Percentiles rank a stretch among this genome's conserved stretches.
Conservation (phyloP, 2,329 filamentous ascomycete species). For the Fusarium abutilonis region DNA sequence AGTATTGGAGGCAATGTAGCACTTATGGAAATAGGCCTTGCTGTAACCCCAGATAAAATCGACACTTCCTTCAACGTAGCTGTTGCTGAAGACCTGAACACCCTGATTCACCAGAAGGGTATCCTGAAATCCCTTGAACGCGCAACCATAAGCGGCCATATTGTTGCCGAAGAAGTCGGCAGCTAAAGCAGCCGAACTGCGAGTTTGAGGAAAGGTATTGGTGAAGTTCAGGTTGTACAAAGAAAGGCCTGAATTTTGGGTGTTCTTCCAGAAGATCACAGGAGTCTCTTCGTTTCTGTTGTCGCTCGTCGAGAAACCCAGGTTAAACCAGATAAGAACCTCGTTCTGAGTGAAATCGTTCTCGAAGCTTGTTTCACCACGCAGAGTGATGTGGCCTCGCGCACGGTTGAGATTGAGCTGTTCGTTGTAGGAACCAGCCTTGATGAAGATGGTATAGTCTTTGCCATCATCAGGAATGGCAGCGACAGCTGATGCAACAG, state of each 20-base stretch:
- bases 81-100: slow-evolving; percentile 58
- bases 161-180: slow-evolving; percentile 49
- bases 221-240: slow-evolving; percentile 69
- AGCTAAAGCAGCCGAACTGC: slow-evolving; percentile 55
- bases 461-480: slow-evolving; percentile 49
- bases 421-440: slow-evolving; percentile 41
- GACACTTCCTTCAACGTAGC: slow-evolving; percentile 46
- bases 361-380: slow-evolving; percentile 36
- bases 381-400: slow-evolving; percentile 30
- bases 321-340: slow-evolving; percentile 35
- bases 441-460: slow-evolving; percentile 40
- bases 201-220: slow-evolving; percentile 57
- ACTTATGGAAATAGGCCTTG: slow-evolving; percentile 51
- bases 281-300: slow-evolving; percentile 56
- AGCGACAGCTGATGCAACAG: slow-evolving; percentile 55
- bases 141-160: slow-evolving; percentile 53
- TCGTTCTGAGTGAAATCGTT: slow-evolving; percentile 40
- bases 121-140: slow-evolving; percentile 60
- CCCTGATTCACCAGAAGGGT: slow-evolving; percentile 59
- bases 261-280: slow-evolving; percentile 57
- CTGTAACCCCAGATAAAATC: slow-evolving; percentile 47
- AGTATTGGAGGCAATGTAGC: slow-evolving; percentile 52
- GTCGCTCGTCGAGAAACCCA: slow-evolving; percentile 49
- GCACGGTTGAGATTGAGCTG: slow-evolving; percentile 32
- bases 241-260: slow-evolving; percentile 57